Base-by-base conservation (phyloP, 179 eudicot genomes). In the Silene noctiflora region DNA sequence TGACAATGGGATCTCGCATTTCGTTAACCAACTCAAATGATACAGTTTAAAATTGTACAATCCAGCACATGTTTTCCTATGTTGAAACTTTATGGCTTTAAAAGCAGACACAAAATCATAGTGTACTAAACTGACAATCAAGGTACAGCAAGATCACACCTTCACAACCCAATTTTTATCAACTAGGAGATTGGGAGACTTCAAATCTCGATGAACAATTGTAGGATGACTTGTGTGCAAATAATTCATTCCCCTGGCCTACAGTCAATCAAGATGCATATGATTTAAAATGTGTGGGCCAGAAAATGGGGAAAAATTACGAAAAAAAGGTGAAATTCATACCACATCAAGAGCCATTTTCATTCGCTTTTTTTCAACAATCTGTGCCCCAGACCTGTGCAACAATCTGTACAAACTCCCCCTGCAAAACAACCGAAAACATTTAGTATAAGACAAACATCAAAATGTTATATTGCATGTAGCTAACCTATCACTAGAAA, bases 201-300 rank as follows among this genome's bases (percentile, higher is more conserved):
- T 95, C 81, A 95, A 81, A 86, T 95, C 99, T 79, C 99, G 88
- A 84, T 93, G 97, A 53, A 95, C 99, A 48, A 95, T 86, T 61
- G 84, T 85, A 72, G 97, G 99, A 81, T 91, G 87, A 79, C 97
- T 86, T 31, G 95, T 89, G 73, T 95, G 99, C 88, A 95, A 81
- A 82, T 93, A 95, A 84, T 95, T 95, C 99, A 95, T 93, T 76
- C 99, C 99, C 82, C 89, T 91, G 39, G 99, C 99, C 99, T 95
- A 83, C 85, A 85, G 77, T 73, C 20, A 73, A 61, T 39, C 48
- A 74, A 39, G 27, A 71, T 31, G 21, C 13, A 46, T 25, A 22
- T 21, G 22, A 27, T 51, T 71, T 69, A 44, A 21, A 69, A 17
- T 42, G 9, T n/a, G 19, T 42, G 70, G 71, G 53, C 65, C 7